These are phyloP conservation scores for Chlamydomonas asymmetrica DNA, from an alignment of 139 green algal species.

Conservation along the genomic window DNA sequence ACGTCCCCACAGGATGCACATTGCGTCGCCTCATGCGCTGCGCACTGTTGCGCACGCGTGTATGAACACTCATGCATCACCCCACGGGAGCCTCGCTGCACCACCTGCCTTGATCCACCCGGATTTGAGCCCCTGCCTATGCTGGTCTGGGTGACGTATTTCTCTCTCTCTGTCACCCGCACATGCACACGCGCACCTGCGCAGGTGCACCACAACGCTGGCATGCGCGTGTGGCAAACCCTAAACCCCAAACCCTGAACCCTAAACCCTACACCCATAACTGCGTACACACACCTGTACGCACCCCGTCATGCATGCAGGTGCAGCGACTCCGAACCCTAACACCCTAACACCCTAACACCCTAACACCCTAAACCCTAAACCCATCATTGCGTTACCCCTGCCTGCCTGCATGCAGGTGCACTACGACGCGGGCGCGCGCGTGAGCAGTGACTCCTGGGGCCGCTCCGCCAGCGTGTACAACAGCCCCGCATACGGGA, in stretches of 20 bases:
- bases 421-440: slow-evolving; percentile 1
- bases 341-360: background rate
- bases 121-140: no score
- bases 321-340: background rate
- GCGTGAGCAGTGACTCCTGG: slow-evolving; percentile 5
- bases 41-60: background rate
- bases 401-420: background rate
- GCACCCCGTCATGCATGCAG: no score
- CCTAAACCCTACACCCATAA: background rate
- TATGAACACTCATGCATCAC: no score
- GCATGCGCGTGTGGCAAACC: background rate
- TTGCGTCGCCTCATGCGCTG: background rate
- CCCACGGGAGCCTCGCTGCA: no score
- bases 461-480: background rate
- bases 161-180: no score
- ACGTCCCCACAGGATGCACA: no score
- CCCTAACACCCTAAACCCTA: background rate
- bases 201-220: no score
- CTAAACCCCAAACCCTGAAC: background rate
- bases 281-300: background rate
- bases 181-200: no score
- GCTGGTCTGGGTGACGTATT: no score
- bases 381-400: background rate
- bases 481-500: background rate
- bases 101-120: no score